These are phyloP conservation scores for Ramichloridium luteum DNA, from an alignment of 2,329 filamentous ascomycete genomes.

Conservation along the genomic window DNA sequence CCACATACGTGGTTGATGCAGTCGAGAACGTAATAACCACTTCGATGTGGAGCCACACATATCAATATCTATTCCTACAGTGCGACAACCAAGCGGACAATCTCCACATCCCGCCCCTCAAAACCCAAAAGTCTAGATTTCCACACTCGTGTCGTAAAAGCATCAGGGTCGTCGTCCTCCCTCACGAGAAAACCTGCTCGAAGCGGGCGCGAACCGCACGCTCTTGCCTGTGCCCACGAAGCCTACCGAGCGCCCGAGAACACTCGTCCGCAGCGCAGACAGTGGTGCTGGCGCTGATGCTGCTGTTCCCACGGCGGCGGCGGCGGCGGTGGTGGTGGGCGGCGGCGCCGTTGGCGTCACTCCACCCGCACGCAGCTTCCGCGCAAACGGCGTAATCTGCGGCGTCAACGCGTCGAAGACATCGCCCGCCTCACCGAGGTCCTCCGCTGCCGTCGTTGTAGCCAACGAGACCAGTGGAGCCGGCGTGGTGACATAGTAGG, in stretches of 20 bases:
- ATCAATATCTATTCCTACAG: too few species aligned
- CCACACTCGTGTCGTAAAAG: too few species aligned
- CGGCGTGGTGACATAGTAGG: slow-evolving; percentile 14
- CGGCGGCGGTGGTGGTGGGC: slow-evolving; percentile 1
- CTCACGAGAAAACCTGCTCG: too few species aligned
- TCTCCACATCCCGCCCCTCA: too few species aligned
- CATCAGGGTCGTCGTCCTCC: too few species aligned
- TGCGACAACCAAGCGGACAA: too few species aligned
- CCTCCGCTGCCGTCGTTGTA: slow-evolving; percentile 2
- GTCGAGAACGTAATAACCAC: too few species aligned
- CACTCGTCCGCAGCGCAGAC: background rate
- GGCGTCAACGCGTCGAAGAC: slow-evolving; percentile 18
- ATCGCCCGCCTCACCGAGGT: slow-evolving; percentile 5
- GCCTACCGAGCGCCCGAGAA: slow-evolving; percentile 1
- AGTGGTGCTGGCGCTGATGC: background rate
- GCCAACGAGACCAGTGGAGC: too few species aligned
- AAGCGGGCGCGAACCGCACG: slow-evolving; percentile 6
- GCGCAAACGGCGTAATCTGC: slow-evolving; percentile 28
- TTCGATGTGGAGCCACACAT: too few species aligned
- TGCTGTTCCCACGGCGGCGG: background rate
- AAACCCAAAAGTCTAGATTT: too few species aligned
- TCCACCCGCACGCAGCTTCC: slow-evolving; percentile 26
- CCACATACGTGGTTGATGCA: too few species aligned
- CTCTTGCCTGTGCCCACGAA: slow-evolving; percentile 8
- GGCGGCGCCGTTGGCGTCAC: slow-evolving; percentile 11